Conservation (phyloP, 345 rosid genomes). For the Microcos paniculata region DNA sequence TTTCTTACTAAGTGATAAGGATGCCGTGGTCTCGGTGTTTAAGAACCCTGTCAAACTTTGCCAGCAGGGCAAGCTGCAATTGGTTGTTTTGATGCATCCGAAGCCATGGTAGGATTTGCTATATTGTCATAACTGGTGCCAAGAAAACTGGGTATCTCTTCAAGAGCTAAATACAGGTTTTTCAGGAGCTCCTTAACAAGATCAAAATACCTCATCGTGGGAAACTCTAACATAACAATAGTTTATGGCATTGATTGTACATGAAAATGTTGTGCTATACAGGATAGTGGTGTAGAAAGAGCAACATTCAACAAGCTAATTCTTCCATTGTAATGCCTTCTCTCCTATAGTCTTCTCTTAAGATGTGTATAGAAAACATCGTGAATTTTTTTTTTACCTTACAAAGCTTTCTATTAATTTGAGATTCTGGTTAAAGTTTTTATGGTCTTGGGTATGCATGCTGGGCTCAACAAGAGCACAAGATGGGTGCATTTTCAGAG, state of each 20-base stretch:
- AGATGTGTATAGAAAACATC: not conserved
- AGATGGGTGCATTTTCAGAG: not conserved
- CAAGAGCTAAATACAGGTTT: not conserved
- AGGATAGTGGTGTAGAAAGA: not conserved
- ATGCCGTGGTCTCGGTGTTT: conserved; percentile 52
- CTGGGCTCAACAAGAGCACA: not conserved
- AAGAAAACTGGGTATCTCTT: not conserved
- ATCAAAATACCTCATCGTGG: not conserved
- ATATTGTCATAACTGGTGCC: not conserved
- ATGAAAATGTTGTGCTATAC: not conserved
- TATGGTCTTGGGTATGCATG: not conserved
- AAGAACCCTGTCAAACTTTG: conserved; percentile 71
- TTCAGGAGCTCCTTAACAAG: not conserved
- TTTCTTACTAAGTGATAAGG: conserved; percentile 40
- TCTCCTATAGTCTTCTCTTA: not conserved
- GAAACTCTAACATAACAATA: not conserved
- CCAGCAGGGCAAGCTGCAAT: conserved; percentile 56
- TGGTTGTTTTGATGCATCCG: conserved; percentile 72
- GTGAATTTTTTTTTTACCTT: not conserved
- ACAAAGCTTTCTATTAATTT: not conserved
- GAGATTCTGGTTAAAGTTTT: not conserved
- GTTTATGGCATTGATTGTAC: not conserved
- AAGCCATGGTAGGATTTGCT: conserved; percentile 25
- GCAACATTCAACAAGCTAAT: not conserved
- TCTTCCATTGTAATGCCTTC: not conserved